Conservation (phyloP, 306 rosid species). For the Lathyrus aphaca region DNA sequence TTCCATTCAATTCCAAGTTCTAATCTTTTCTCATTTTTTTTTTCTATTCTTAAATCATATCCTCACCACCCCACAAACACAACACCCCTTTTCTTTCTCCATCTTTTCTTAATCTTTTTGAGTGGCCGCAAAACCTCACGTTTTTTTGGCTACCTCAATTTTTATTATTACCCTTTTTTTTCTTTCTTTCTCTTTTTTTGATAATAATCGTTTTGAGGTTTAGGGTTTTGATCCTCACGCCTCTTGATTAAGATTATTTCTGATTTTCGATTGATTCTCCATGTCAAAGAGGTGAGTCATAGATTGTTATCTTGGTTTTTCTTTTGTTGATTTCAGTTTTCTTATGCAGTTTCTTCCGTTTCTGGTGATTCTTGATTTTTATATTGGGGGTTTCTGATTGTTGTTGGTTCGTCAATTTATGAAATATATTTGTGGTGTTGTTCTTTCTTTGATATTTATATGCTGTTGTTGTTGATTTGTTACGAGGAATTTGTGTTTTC, state of each 20-base stretch:
- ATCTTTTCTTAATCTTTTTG: background rate
- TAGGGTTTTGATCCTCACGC: conserved; percentile 50
- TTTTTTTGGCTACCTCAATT: conserved; percentile 31
- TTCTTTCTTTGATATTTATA: conserved; percentile 4
- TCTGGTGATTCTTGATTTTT: background rate
- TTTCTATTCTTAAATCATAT: conserved; percentile 25
- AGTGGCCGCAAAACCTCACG: conserved; percentile 43
- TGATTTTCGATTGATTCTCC: conserved; percentile 15
- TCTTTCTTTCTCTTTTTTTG: conserved; percentile 16
- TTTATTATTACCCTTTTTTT: conserved; percentile 1
- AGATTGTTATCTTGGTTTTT: background rate
- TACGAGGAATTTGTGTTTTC: background rate
- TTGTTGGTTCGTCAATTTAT: conserved; percentile 4
- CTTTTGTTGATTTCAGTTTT: background rate
- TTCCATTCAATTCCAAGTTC: conserved; percentile 28
- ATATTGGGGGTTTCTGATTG: conserved; percentile 15
- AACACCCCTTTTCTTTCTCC: background rate
- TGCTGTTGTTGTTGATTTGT: conserved; percentile 3
- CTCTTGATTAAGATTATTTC: background rate
- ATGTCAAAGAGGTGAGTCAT: conserved; percentile 53
- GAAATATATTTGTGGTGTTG: background rate
- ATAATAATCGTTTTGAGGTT: conserved; percentile 39
- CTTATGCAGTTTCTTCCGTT: background rate
- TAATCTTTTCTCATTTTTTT: conserved; percentile 18
- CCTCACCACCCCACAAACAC: conserved; percentile 26